Conservation (phyloP, 73 alveolate species). For the Paramecium octaurelia region DNA sequence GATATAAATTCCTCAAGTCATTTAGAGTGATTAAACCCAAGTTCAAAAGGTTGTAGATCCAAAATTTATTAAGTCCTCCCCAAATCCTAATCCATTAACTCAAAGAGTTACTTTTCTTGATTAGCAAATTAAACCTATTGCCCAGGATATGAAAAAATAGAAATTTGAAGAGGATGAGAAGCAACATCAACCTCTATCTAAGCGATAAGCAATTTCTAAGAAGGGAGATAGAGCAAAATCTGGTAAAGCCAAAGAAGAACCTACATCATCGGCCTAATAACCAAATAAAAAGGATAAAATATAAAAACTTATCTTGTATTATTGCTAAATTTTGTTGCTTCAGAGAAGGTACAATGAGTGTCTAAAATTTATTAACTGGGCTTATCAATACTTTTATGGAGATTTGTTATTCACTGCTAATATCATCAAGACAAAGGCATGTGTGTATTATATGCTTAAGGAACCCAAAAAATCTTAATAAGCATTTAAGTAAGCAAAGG, state of each 20-base stretch:
- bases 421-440: neutral
- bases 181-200: neutral
- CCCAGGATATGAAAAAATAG: neutral
- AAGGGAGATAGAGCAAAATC: conserved; percentile 14
- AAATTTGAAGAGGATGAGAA: neutral
- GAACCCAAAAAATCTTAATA: neutral
- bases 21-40: neutral
- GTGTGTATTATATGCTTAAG: conserved; percentile 25
- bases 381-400: conserved; percentile 24
- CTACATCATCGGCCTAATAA: neutral
- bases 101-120: conserved; percentile 19
- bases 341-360: conserved; percentile 24
- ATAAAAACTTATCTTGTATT: neutral
- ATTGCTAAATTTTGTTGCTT: neutral
- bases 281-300: conserved; percentile 32
- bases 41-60: neutral
- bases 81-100: neutral
- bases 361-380: conserved; percentile 23
- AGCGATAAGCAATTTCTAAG: neutral
- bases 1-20: neutral
- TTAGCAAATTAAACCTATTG: neutral
- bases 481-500: conserved; percentile 47
- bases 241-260: neutral
- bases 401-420: neutral
- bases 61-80: neutral